Base-by-base conservation (phyloP, 148 eudicot species). In the Fallopia convolvulus region DNA sequence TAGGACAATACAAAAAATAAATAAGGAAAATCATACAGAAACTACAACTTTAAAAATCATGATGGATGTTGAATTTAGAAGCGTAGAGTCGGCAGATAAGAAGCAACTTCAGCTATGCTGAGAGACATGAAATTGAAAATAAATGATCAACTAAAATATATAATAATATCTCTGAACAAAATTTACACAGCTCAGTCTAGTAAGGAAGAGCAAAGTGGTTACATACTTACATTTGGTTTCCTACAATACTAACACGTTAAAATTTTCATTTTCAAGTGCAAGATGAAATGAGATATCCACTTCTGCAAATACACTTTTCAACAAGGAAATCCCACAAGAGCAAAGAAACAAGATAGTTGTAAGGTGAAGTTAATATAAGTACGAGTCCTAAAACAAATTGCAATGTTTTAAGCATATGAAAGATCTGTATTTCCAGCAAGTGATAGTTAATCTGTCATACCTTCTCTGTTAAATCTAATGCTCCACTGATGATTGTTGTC, bases 401-500 rank as follows among this genome's bases (percentile, higher is more conserved):
- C 30, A 58, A 20, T 21, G 66, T 58, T 58, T 15, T 58, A 58
- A 8, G 32, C 32, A 8, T 58, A 58, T 17, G 3, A 52, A 30
- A 75, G 41, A 75, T 49, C 20, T 44, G 63, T 14, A 52, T 53
- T 40, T 75, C 46, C 15, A 74, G 10, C 49, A 55, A 32, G 52
- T 21, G 30, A 41, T 60, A 17, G 44, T 26, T 71, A 46, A 42
- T 49, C 39, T n/a, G 39, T 7, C 42, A 65, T 84, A 90, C 93
- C 93, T 90, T 90, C 78, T 81, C 88, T 36, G 90, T 90, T 80
- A 89, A 78, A 88, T 94, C 98, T 77, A 94, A 88, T 72, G 98
- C 98, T 72, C 98, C 98, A 82, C 97, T 94, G 79, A 94, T 94
- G 80, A 94, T 92, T 23, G 98, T 94, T 81, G 97, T 94, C 86